phyloP scores from a whole-genome alignment of 2,329 filamentous ascomycete genomes.

The Cercospora canescens region DNA sequence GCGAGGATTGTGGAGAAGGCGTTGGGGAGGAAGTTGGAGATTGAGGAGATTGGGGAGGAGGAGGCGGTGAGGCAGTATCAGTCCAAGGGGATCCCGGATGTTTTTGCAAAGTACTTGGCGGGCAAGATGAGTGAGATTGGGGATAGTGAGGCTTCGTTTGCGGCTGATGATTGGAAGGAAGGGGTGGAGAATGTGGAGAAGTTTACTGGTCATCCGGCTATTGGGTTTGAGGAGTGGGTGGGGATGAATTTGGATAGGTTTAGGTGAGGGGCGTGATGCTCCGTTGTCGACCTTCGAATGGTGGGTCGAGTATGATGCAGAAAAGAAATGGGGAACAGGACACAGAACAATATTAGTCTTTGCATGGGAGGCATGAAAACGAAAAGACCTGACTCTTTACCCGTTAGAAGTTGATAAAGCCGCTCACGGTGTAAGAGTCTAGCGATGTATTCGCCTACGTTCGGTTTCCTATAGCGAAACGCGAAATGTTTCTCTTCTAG shows the following conservation, averaged over 20 bases:
- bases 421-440: no score
- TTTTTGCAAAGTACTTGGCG: background rate
- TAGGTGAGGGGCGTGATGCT: no score
- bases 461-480: no score
- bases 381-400: no score
- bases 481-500: no score
- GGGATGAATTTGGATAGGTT: slow-evolving; percentile 31
- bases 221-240: slow-evolving; percentile 38
- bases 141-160: background rate
- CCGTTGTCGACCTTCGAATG: no score
- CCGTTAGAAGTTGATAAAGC: no score
- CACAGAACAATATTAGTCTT: no score
- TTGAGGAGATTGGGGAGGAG: slow-evolving; percentile 3
- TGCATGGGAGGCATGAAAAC: no score
- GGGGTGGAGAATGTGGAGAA: slow-evolving; percentile 35
- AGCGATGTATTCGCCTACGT: no score
- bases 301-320: no score
- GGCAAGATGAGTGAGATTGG: background rate
- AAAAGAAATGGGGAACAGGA: no score
- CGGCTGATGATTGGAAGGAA: slow-evolving; percentile 19
- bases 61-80: background rate
- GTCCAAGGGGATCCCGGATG: background rate
- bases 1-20: slow-evolving; percentile 33
- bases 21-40: slow-evolving; percentile 36
- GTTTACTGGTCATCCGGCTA: slow-evolving; percentile 35